phyloP scores from a whole-genome alignment of 2,329 filamentous ascomycete genomes.

The Aspergillus luchuensis region DNA sequence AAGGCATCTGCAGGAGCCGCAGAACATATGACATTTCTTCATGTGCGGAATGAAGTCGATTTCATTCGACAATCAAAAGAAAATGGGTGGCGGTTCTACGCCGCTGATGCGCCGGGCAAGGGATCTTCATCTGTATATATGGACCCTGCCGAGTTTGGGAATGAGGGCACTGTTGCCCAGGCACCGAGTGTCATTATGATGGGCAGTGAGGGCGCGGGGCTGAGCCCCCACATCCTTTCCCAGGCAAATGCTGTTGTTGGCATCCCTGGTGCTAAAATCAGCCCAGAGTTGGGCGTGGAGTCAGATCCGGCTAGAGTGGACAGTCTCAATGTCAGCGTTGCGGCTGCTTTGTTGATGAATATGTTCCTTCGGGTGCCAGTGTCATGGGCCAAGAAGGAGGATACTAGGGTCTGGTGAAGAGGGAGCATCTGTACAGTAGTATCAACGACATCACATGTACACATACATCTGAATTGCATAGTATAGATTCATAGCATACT shows the following conservation, averaged over 20 bases:
- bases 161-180: slow-evolving; percentile 49
- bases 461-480: background rate
- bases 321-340: slow-evolving; percentile 91
- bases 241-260: slow-evolving; percentile 65
- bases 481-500: too few species aligned
- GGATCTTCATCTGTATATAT: slow-evolving; percentile 25
- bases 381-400: slow-evolving; percentile 25
- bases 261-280: slow-evolving; percentile 59
- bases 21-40: slow-evolving; percentile 75
- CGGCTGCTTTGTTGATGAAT: slow-evolving; percentile 68
- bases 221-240: slow-evolving; percentile 65
- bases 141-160: slow-evolving; percentile 16
- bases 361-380: slow-evolving; percentile 42
- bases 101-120: slow-evolving; percentile 60
- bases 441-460: background rate
- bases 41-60: slow-evolving; percentile 63
- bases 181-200: slow-evolving; percentile 78
- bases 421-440: background rate
- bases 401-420: background rate
- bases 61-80: slow-evolving; percentile 70
- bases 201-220: slow-evolving; percentile 76
- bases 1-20: slow-evolving; percentile 88
- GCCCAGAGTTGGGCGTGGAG: slow-evolving; percentile 40
- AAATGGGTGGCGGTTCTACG: slow-evolving; percentile 81
- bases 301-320: slow-evolving; percentile 64